Base-by-base conservation (phyloP, 169 alveolate genomes). In the Eimeria brunetti region DNA sequence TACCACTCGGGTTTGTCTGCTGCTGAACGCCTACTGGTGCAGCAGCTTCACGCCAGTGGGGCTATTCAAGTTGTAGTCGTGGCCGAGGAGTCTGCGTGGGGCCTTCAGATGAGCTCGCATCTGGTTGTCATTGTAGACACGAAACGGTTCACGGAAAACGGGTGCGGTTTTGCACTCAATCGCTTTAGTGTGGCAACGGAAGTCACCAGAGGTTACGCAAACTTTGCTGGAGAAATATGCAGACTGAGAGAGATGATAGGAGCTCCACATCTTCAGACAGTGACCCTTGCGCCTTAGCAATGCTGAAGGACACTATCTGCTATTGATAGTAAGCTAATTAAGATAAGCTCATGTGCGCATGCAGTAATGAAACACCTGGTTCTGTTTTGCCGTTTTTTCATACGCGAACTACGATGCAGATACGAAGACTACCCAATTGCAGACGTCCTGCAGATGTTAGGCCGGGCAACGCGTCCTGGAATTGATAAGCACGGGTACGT, bases 351-450 rank as follows among this genome's bases (percentile, higher is more conserved):
- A 51, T 53, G 44, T 44, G 56, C 36, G 81, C 51, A 38, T 86
- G 93, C 73, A 62, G 56, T 51, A 30, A 1, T 20, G 5, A 33
- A 49, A 0, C 27, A n/a, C n/a, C n/a, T 56, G 16, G 36, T 16
- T 8, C 11, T 88, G 51, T 36, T 20, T 88, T 69, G 16, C 6
- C n/a, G n/a, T 64, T 20, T 12, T 6, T 69, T 27, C 46, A 24
- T 49, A 27, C 56, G 53, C 24, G 51, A 3, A 2, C 46, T 53
- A 5, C 49, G 30, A 1, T 58, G 20, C 76, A 98, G 99, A 95
- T 99, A 98, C 97, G 99, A 98, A 46, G 99, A 99, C 94, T 99
- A 99, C 97, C 98, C 99, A 7, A 98, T 99, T 81, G 98, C 99
- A 27, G 99, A 99, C 76, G 97, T 99, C 75, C 94, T 99, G 91